Percentiles rank a stretch among this genome's conserved stretches.
Evolutionary conservation across 805 yeast genomes (phyloP).

Genomic region (Kodamaea neixiangensis): DNA sequence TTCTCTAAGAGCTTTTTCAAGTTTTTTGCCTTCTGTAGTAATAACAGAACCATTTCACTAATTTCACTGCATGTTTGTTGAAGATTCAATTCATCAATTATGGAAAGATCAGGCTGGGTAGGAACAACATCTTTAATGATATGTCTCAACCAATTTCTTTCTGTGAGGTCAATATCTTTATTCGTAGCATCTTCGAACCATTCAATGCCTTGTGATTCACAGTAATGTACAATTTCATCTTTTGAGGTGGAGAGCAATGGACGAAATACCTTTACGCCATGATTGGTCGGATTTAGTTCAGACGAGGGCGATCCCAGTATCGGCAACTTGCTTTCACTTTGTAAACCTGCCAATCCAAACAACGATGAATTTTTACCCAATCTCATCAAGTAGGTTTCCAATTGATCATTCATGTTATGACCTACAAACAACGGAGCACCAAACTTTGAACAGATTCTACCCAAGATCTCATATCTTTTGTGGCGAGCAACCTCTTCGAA

Average conservation of each 20-base stretch:
- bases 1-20: not conserved
- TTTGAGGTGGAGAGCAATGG: constrained; percentile 57
- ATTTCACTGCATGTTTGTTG: constrained; percentile 13
- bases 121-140: constrained; percentile 15
- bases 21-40: constrained; percentile 6
- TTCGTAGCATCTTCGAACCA: constrained; percentile 81
- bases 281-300: constrained; percentile 14
- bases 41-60: constrained; percentile 1
- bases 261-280: constrained; percentile 31
- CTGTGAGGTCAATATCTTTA: constrained; percentile 51
- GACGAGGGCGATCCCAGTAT: constrained; percentile 18
- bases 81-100: constrained; percentile 10
- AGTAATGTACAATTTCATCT: constrained; percentile 45
- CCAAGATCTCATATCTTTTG: constrained; percentile 50
- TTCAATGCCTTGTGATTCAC: constrained; percentile 35
- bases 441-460: constrained; percentile 37
- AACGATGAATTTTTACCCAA: constrained; percentile 41
- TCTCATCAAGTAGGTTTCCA: constrained; percentile 67
- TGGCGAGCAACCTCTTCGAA: constrained; percentile 64
- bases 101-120: not conserved
- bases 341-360: constrained; percentile 63
- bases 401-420: constrained; percentile 71
- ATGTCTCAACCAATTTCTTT: constrained; percentile 57
- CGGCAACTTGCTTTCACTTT: constrained; percentile 28
- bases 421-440: constrained; percentile 54